Evolutionary conservation across 2,329 filamentous ascomycete species (phyloP).

Genomic region (Albifimbria verrucaria): DNA sequence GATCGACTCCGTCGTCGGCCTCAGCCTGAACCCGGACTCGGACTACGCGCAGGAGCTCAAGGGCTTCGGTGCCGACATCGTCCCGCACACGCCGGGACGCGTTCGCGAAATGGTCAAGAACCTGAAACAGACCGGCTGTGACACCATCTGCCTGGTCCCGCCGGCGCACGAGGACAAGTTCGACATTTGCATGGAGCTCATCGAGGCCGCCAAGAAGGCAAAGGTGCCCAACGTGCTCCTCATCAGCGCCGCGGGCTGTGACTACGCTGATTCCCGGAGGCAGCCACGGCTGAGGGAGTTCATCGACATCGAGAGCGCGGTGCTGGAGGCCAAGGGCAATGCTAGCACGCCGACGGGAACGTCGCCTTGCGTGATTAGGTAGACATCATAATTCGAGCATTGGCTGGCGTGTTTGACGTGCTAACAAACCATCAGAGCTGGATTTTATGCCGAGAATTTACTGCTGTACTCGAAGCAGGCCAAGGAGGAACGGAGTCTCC

Average conservation of each 20-base stretch:
- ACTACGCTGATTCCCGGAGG: conserved; percentile 44
- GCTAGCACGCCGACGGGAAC: conserved; percentile 31
- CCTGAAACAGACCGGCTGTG: conserved; percentile 38
- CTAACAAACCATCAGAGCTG: conserved; percentile 28
- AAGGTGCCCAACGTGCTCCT: conserved; percentile 42
- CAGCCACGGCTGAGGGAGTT: conserved; percentile 50
- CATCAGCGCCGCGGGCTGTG: conserved; percentile 45
- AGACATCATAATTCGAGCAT: conserved; percentile 11
- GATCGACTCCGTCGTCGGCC: conserved; percentile 36
- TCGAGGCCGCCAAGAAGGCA: conserved; percentile 41
- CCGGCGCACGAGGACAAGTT: conserved; percentile 43
- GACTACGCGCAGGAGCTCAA: conserved; percentile 36
- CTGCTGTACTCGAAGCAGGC: conserved; percentile 44
- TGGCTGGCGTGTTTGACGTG: background rate
- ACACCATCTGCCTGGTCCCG: conserved; percentile 48
- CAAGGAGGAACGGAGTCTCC: conserved; percentile 39
- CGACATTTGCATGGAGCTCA: conserved; percentile 41
- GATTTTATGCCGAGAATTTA: conserved; percentile 51
- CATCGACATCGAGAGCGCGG: conserved; percentile 43
- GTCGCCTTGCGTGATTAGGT: conserved; percentile 45
- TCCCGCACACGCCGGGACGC: conserved; percentile 38
- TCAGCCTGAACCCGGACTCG: conserved; percentile 36
- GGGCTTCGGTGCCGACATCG: conserved; percentile 37
- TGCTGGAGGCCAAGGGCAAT: conserved; percentile 42
- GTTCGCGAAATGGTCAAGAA: conserved; percentile 32